Conservation (phyloP, 257 asterid species). For the Salvia miltiorrhiza region DNA sequence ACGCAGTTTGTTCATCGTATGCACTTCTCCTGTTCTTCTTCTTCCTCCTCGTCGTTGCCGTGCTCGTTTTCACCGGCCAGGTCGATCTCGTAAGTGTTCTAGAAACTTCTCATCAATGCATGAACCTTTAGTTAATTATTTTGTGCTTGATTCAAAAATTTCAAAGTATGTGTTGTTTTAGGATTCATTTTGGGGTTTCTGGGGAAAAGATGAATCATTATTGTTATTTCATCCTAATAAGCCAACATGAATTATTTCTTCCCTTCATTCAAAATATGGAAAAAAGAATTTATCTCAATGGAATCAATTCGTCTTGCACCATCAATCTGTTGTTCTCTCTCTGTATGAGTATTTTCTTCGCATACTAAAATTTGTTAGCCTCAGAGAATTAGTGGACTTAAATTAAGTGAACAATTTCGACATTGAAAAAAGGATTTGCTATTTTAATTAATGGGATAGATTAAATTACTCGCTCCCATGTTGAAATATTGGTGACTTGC, state of each 20-base stretch:
- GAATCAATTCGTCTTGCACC: not conserved
- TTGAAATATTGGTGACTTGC: not conserved
- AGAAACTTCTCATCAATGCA: not conserved
- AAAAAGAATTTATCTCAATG: not conserved
- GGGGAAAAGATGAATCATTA: not conserved
- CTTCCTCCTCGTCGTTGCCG: slow-evolving; percentile 28
- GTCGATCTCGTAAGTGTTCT: slow-evolving; percentile 41
- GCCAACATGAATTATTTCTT: not conserved
- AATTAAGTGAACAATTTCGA: not conserved
- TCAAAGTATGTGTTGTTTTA: not conserved
- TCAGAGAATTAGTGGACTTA: not conserved
- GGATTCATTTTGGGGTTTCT: not conserved
- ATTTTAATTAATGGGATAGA: not conserved
- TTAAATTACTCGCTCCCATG: not conserved
- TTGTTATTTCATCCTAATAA: not conserved
- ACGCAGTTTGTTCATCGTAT: slow-evolving; percentile 9
- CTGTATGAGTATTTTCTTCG: too few relatives aligned
- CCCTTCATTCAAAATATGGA: not conserved
- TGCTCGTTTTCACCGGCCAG: slow-evolving; percentile 32
- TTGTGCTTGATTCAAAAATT: not conserved
- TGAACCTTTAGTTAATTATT: not conserved
- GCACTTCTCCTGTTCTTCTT: slow-evolving; percentile 25
- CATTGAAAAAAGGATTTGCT: not conserved
- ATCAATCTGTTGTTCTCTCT: not conserved
- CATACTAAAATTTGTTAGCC: not conserved